Evolutionary conservation across 306 rosid genomes (phyloP).

Genomic region (Cucurbita pepo): DNA sequence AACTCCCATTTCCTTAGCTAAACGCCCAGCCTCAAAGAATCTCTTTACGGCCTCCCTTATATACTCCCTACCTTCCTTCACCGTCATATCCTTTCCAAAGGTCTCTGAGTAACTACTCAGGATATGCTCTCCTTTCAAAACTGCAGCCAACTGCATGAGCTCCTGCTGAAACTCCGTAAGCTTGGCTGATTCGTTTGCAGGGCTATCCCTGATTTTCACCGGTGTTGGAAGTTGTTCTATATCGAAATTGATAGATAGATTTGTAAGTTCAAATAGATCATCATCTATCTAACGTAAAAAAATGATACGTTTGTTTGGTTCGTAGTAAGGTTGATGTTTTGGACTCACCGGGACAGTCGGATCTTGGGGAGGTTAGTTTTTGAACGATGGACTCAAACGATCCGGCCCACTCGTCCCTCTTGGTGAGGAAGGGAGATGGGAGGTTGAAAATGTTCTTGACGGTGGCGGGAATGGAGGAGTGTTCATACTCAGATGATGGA

Average conservation of each 20-base stretch:
- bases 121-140: conserved; percentile 55
- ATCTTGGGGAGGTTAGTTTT: conserved; percentile 46
- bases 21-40: conserved; percentile 60
- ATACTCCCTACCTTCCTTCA: conserved; percentile 62
- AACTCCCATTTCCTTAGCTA: conserved; percentile 71
- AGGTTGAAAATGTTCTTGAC: conserved; percentile 72
- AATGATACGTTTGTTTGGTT: background rate
- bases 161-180: conserved; percentile 76
- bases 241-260: background rate
- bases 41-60: conserved; percentile 47
- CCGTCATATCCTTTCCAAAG: conserved; percentile 49
- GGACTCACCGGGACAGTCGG: conserved; percentile 74
- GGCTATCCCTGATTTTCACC: conserved; percentile 25
- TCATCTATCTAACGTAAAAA: too few relatives aligned
- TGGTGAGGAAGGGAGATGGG: conserved; percentile 52
- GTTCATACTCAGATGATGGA: conserved; percentile 68
- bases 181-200: conserved; percentile 39
- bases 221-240: conserved; percentile 63
- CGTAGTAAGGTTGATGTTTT: background rate
- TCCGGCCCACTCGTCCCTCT: conserved; percentile 82
- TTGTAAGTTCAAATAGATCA: background rate
- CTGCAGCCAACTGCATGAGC: conserved; percentile 65
- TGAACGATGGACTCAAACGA: conserved; percentile 60
- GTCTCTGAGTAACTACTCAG: conserved; percentile 46
- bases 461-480: conserved; percentile 78